Conservation (phyloP, 345 rosid species). For the Toxicodendron radicans region DNA sequence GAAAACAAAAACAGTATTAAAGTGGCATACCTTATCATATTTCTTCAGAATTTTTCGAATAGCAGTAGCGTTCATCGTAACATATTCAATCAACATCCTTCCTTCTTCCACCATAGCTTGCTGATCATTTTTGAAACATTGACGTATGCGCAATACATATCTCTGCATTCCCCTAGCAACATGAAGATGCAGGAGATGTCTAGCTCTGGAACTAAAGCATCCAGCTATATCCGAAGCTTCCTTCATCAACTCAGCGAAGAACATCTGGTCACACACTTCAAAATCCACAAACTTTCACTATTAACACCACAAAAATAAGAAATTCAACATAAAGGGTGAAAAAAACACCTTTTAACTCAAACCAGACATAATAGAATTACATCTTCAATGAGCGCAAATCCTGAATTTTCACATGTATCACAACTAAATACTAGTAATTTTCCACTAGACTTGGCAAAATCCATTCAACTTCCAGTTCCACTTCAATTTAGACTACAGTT, state of each 20-base stretch:
- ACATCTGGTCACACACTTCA: conserved; percentile 81
- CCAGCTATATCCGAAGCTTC: conserved; percentile 82
- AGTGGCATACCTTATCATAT: conserved; percentile 71
- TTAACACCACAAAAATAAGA: background rate
- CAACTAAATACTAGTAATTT: no score
- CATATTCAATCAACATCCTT: conserved; percentile 68
- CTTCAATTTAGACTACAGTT: no score
- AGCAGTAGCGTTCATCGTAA: conserved; percentile 84
- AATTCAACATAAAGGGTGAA: background rate
- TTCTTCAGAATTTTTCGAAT: conserved; percentile 90
- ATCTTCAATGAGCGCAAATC: no score
- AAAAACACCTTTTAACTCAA: no score
- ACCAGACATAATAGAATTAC: no score
- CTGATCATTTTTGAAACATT: conserved; percentile 61
- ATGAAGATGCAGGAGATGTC: conserved; percentile 78
- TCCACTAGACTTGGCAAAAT: no score
- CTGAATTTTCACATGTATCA: no score
- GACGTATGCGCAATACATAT: conserved; percentile 47
- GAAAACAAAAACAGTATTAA: background rate
- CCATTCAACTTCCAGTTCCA: no score
- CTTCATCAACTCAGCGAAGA: conserved; percentile 82
- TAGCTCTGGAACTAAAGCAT: conserved; percentile 74
- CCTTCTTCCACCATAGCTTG: conserved; percentile 70
- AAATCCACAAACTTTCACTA: conserved; percentile 15
- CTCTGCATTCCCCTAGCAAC: conserved; percentile 74